These are phyloP conservation scores for Candida coquimbonensis DNA, from an alignment of 805 yeast genomes.

Conservation along the genomic window DNA sequence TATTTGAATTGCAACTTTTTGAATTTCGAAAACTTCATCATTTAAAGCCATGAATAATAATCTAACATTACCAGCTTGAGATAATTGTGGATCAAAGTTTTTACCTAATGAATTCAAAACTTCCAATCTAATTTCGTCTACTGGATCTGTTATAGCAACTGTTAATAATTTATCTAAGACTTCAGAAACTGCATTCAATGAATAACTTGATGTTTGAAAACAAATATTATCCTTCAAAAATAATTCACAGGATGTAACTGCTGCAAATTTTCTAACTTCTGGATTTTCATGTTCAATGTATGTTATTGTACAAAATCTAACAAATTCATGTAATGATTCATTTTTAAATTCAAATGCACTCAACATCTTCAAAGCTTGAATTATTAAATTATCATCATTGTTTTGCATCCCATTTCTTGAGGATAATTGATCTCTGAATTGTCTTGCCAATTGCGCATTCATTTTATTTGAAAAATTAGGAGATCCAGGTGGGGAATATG, in stretches of 20 bases:
- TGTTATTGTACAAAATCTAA: conserved; percentile 72
- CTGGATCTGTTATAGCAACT: conserved; percentile 82
- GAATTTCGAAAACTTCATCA: conserved; percentile 81
- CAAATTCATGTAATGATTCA: conserved; percentile 79
- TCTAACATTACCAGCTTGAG: conserved; percentile 88
- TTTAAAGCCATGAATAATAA: conserved; percentile 81
- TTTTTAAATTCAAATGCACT: conserved; percentile 68
- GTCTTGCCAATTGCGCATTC: conserved; percentile 61
- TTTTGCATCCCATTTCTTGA: conserved; percentile 54
- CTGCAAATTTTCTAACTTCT: conserved; percentile 76
- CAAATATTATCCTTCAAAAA: conserved; percentile 79
- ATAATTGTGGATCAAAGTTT: conserved; percentile 81
- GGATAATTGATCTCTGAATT: conserved; percentile 69
- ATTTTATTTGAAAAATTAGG: conserved; percentile 50
- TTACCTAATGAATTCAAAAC: conserved; percentile 68
- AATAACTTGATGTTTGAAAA: conserved; percentile 71
- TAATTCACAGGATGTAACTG: conserved; percentile 72
- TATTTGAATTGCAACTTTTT: conserved; percentile 69
- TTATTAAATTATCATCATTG: conserved; percentile 44
- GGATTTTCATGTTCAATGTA: conserved; percentile 78
- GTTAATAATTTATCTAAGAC: conserved; percentile 76
- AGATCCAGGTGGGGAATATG: conserved; percentile 79
- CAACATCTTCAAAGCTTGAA: conserved; percentile 75
- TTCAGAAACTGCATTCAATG: conserved; percentile 76
- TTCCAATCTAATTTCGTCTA: conserved; percentile 76